A percentile compares a stretch with the other conserved stretches of the same genome.
Evolutionary conservation across 2,329 filamentous ascomycete species (phyloP).

Genomic region (Rhytidhysteron rufulum): DNA sequence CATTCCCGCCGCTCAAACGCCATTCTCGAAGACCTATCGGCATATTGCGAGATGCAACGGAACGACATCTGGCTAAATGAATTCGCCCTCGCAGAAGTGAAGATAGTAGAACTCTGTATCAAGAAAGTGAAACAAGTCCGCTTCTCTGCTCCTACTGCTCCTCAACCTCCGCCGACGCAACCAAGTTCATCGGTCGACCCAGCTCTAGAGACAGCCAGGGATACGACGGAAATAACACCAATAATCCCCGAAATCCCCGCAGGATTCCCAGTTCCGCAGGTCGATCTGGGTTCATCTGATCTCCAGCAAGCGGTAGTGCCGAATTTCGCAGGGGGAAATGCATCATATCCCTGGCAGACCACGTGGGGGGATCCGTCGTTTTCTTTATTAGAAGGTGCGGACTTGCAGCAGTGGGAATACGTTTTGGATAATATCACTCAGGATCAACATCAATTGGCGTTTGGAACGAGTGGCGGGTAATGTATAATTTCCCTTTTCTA

Average conservation of each 20-base stretch:
- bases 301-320: conserved; percentile 8
- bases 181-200: not conserved
- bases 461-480: conserved; percentile 3
- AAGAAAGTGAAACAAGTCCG: conserved; percentile 16
- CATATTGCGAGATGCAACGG: conserved; percentile 41
- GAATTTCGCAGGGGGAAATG: conserved; percentile 5
- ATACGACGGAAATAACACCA: not conserved
- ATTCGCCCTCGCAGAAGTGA: conserved; percentile 40
- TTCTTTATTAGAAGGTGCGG: conserved; percentile 10
- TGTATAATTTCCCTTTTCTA: not conserved
- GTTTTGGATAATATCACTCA: conserved; percentile 15
- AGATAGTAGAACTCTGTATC: conserved; percentile 42
- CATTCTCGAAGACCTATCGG: conserved; percentile 37
- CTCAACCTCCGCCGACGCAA: not conserved
- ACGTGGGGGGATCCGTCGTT: conserved; percentile 15
- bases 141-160: not conserved
- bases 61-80: conserved; percentile 41
- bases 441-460: conserved; percentile 8
- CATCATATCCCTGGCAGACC: conserved; percentile 14
- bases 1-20: conserved; percentile 23
- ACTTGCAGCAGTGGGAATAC: conserved; percentile 16
- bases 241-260: not conserved
- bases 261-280: conserved; percentile 7
- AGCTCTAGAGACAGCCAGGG: not conserved
- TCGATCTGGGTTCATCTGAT: conserved; percentile 4